Conservation (phyloP, 768 basidiomycete species). For the Podaxis carcinomalis region DNA sequence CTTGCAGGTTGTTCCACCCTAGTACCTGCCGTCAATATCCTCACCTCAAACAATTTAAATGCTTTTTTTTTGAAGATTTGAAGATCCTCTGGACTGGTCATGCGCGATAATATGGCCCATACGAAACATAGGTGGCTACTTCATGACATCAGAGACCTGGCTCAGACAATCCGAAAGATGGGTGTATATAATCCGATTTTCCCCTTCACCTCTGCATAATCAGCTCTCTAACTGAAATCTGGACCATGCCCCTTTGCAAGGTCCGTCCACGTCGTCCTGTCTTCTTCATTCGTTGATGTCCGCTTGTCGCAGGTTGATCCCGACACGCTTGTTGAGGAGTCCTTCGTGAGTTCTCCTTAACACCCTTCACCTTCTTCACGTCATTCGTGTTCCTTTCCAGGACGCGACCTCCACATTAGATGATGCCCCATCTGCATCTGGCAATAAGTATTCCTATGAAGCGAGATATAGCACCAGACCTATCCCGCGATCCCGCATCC, state of each 20-base stretch:
- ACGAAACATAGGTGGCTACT: not conserved
- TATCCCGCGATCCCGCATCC: conserved; percentile 66
- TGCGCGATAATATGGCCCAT: too few species aligned
- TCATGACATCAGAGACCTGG: conserved; percentile 4
- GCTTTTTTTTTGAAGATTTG: too few species aligned
- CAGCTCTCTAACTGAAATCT: not conserved
- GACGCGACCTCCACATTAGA: conserved; percentile 20
- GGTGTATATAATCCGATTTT: not conserved
- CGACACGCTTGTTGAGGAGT: conserved; percentile 55
- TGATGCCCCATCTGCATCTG: conserved; percentile 16
- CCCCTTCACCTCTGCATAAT: not conserved
- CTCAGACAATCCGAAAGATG: not conserved
- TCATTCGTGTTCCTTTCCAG: conserved; percentile 6
- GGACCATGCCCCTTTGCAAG: conserved; percentile 60
- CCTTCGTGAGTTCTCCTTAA: conserved; percentile 35
- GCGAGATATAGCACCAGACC: conserved; percentile 56
- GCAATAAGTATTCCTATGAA: conserved; percentile 45
- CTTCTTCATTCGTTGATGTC: conserved; percentile 5
- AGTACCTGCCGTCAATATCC: too few species aligned
- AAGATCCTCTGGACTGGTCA: too few species aligned
- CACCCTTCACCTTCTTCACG: not conserved
- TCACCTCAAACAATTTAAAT: too few species aligned
- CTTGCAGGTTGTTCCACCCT: too few species aligned
- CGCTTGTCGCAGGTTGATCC: conserved; percentile 57
- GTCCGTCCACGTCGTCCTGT: conserved; percentile 21